Evolutionary conservation across 768 basidiomycete genomes (phyloP).

Genomic region (Russula earlei): DNA sequence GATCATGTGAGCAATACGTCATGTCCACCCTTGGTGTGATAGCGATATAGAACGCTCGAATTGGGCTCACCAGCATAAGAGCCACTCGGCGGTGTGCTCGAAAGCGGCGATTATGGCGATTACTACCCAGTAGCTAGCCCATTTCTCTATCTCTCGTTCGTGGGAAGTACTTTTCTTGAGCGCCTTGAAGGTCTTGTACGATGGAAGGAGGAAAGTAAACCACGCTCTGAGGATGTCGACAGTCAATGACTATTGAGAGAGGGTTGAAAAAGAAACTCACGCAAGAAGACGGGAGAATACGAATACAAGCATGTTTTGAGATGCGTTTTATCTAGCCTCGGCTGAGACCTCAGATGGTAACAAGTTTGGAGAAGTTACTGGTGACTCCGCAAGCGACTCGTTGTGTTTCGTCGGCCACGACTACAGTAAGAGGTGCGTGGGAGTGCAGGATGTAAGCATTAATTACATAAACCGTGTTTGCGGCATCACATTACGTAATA

Average conservation of each 20-base stretch:
- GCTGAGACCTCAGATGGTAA: neutral
- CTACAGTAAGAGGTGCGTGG: neutral
- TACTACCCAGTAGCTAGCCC: slow-evolving; percentile 57
- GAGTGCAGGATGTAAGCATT: neutral
- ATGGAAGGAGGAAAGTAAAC: slow-evolving; percentile 60
- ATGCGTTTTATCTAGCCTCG: neutral
- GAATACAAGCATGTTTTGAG: slow-evolving; percentile 36
- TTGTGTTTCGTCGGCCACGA: neutral
- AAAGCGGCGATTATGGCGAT: slow-evolving; percentile 50
- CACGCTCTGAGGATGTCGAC: slow-evolving; percentile 41
- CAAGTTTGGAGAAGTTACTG: neutral
- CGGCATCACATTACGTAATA: too few species aligned
- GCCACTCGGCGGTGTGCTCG: slow-evolving; percentile 53
- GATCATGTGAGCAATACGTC: slow-evolving; percentile 13
- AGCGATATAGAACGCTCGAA: neutral
- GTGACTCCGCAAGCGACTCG: neutral
- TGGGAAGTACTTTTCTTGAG: slow-evolving; percentile 42
- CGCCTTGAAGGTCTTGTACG: slow-evolving; percentile 59
- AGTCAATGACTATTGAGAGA: neutral
- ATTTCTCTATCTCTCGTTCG: slow-evolving; percentile 46
- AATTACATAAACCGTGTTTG: slow-evolving; percentile 1
- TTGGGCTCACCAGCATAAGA: slow-evolving; percentile 50
- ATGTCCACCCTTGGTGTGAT: neutral
- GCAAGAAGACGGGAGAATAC: slow-evolving; percentile 41
- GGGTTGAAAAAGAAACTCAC: slow-evolving; percentile 24